Percentiles rank a stretch among this genome's conserved stretches.
These are phyloP conservation scores for Pichia membranifaciens DNA, from an alignment of 805 yeast species.

Conservation along the genomic window DNA sequence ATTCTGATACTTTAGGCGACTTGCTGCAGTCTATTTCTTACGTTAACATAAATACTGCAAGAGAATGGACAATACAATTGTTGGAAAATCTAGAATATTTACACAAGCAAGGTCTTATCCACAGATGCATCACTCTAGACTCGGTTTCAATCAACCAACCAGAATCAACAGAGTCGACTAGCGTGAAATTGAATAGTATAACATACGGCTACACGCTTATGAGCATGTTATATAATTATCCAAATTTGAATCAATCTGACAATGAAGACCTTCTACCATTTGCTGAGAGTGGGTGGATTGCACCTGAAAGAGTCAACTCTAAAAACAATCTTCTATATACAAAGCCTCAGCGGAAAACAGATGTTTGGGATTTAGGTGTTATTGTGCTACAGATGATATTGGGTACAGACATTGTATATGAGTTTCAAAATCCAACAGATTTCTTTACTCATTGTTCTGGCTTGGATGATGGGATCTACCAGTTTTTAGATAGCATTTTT, in stretches of 20 bases:
- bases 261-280: constrained; percentile 24
- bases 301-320: constrained; percentile 60
- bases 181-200: constrained; percentile 54
- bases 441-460: constrained; percentile 39
- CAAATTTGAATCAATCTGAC: constrained; percentile 23
- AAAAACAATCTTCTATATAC: constrained; percentile 23
- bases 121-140: constrained; percentile 58
- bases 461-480: constrained; percentile 52
- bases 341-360: constrained; percentile 72
- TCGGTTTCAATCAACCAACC: constrained; percentile 51
- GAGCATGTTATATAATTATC: constrained; percentile 31
- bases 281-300: constrained; percentile 51
- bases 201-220: constrained; percentile 50
- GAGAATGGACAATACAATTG: constrained; percentile 84
- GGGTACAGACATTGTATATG: constrained; percentile 51
- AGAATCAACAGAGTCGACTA: constrained; percentile 46
- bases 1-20: constrained; percentile 51
- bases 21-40: constrained; percentile 61
- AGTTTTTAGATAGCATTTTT: constrained; percentile 62
- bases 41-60: constrained; percentile 66
- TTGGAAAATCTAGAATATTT: constrained; percentile 79
- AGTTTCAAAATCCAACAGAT: constrained; percentile 56
- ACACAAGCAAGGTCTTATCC: constrained; percentile 81
- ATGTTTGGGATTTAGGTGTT: constrained; percentile 90
- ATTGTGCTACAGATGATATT: constrained; percentile 59